Evolutionary conservation across 371 early-diverging fungal species (phyloP).

Genomic region (Mucor racemosus): DNA sequence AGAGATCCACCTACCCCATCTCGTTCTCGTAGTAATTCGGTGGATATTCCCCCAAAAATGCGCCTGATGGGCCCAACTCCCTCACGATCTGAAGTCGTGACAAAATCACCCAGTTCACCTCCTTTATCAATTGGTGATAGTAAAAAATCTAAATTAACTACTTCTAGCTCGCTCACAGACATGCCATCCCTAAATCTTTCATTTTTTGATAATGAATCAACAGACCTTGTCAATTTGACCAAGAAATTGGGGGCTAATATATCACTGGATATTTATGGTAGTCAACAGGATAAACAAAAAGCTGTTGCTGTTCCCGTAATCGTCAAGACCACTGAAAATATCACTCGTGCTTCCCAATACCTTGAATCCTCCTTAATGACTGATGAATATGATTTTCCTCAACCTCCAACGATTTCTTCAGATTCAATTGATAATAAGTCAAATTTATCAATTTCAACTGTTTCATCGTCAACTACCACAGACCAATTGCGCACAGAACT

Average conservation of each 20-base stretch:
- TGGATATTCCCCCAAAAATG: slow-evolving; percentile 27
- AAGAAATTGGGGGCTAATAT: slow-evolving; percentile 45
- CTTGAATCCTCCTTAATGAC: slow-evolving; percentile 27
- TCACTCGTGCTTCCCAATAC: slow-evolving; percentile 29
- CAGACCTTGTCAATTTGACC: slow-evolving; percentile 47
- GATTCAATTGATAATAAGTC: background rate
- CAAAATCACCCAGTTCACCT: slow-evolving; percentile 25
- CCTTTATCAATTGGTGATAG: slow-evolving; percentile 22
- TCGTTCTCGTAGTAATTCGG: slow-evolving; percentile 47
- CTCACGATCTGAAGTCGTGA: slow-evolving; percentile 30
- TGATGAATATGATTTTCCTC: slow-evolving; percentile 21
- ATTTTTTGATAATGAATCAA: slow-evolving; percentile 53
- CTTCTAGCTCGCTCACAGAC: slow-evolving; percentile 10
- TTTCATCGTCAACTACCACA: slow-evolving; percentile 10
- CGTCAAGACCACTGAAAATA: slow-evolving; percentile 29
- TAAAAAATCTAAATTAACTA: slow-evolving; percentile 8
- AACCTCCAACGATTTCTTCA: slow-evolving; percentile 5
- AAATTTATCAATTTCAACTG: background rate
- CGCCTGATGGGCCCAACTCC: slow-evolving; percentile 19
- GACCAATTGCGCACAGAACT: slow-evolving; percentile 35
- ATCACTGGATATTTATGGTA: slow-evolving; percentile 23
- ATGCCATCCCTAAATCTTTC: slow-evolving; percentile 42
- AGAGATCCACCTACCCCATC: slow-evolving; percentile 37
- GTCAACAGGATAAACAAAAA: slow-evolving; percentile 14
- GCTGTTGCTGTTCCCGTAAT: slow-evolving; percentile 14